A percentile compares a stretch with the other conserved stretches of the same genome.
Conservation (phyloP, 768 basidiomycete genomes). For the Pulveroboletus sp. region DNA sequence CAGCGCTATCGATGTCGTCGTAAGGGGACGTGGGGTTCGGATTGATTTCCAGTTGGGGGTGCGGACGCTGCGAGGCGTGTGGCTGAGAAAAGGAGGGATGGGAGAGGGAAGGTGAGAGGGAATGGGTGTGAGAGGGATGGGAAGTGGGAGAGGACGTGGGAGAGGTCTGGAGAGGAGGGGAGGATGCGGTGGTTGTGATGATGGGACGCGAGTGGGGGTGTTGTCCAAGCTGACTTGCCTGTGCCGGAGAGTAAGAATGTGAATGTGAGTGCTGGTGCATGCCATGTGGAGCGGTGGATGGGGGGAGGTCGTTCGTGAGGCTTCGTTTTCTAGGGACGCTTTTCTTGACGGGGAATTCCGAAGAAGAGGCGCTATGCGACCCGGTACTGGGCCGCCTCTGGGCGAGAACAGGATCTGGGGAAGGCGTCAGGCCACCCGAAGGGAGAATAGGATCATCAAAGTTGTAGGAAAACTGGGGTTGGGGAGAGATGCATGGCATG, state of each 20-base stretch:
- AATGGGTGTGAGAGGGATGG: conserved; percentile 23
- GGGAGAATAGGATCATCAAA: conserved; percentile 37
- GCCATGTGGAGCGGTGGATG: too few species aligned
- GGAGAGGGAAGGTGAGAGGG: conserved; percentile 18
- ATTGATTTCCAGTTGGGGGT: conserved; percentile 30
- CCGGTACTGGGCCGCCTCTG: conserved; percentile 36
- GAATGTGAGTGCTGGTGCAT: too few species aligned
- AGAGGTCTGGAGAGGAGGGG: conserved; percentile 24
- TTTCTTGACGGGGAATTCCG: conserved; percentile 42
- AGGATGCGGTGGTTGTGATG: conserved; percentile 31
- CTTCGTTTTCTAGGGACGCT: conserved; percentile 65
- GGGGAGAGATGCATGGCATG: conserved; percentile 43
- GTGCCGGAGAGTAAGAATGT: conserved; percentile 21
- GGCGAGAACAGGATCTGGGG: conserved; percentile 26
- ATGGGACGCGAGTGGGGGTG: conserved; percentile 24
- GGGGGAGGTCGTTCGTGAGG: conserved; percentile 47
- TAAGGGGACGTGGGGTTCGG: conserved; percentile 35
- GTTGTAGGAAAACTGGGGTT: conserved; percentile 46
- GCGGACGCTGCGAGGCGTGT: conserved; percentile 14
- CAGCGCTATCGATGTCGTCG: conserved; percentile 56
- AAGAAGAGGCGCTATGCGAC: conserved; percentile 40
- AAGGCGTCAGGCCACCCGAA: too few species aligned
- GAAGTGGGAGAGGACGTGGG: conserved; percentile 23
- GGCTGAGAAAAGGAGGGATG: conserved; percentile 21
- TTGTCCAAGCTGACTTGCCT: background rate